phyloP scores from a whole-genome alignment of 305 asterid species.

The Fraxinus sp. region DNA sequence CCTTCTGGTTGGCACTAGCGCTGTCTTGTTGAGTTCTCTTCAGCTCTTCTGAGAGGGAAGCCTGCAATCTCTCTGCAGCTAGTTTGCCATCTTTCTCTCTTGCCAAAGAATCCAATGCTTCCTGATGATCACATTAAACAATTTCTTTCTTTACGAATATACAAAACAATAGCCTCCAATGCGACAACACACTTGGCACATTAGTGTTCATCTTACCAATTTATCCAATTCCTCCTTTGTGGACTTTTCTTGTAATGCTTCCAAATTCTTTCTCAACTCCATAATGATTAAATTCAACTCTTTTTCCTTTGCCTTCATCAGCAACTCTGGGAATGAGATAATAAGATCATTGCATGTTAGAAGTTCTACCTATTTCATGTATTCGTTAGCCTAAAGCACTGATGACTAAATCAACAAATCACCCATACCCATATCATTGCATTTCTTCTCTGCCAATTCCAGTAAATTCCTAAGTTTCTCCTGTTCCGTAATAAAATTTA shows the following conservation, averaged over 20 bases:
- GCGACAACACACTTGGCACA: neutral
- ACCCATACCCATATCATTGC: constrained; percentile 61
- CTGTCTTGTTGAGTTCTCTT: constrained; percentile 65
- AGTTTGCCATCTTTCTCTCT: constrained; percentile 72
- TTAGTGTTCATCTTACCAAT: constrained; percentile 40
- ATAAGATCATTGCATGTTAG: constrained; percentile 6
- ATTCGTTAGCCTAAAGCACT: neutral
- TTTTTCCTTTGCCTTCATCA: constrained; percentile 79
- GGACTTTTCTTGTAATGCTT: constrained; percentile 62
- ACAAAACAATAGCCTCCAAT: constrained; percentile 8
- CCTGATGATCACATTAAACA: constrained; percentile 42
- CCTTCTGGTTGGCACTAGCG: constrained; percentile 65
- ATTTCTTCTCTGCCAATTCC: constrained; percentile 74
- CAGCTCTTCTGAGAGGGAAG: constrained; percentile 71
- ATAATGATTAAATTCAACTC: constrained; percentile 69
- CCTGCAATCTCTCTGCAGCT: constrained; percentile 66
- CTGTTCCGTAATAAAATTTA: constrained; percentile 47
- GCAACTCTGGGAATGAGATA: constrained; percentile 41
- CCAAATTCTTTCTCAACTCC: constrained; percentile 67
- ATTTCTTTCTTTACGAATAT: constrained; percentile 4
- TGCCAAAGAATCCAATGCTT: constrained; percentile 63
- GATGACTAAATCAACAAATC: constrained; percentile 15
- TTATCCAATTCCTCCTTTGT: constrained; percentile 69
- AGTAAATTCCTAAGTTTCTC: constrained; percentile 47
- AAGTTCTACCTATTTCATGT: neutral